Base-by-base conservation (phyloP, 306 rosid species). In the Trifolium repens region DNA sequence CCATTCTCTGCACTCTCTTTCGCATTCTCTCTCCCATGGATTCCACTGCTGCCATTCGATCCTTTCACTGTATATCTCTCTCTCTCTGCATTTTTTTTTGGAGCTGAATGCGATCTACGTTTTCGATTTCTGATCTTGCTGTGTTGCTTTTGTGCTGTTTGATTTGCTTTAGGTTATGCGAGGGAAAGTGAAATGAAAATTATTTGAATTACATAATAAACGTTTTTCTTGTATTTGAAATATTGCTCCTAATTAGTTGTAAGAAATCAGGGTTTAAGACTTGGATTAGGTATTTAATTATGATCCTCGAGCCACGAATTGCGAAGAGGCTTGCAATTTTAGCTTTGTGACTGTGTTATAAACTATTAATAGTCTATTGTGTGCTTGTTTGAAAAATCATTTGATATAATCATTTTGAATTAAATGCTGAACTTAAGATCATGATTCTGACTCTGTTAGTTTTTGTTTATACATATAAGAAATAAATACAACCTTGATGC, bases 41-140 rank as follows among this genome's bases (percentile, higher is more conserved):
- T 42, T 84, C 93, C 82, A 69, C 92, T 26, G 88, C 89, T 58
- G 84, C 83, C 54, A 79, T 88, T 88, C 92, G 90, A 74, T 88
- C 97, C 69, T 83, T 90, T 60, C 80, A 78, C 85, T 87, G 98
- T 91, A 87, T 60, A 30, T 22, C 52, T 65, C 62, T 79, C 84
- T 78, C 66, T 79, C 83, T 81, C 19, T 73, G 43, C 64, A 14
- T 80, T 13, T 76, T 32, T 16, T 7, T 63, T 39, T 39, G 8
- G 9, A 43, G 32, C 24, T 70, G 42, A 64, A 10, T 58, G 54
- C 13, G 26, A 57, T 61, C 47, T 54, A 47, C 27, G 50, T 55
- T 55, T 59, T 47, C 32, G 27, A 40, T 49, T 67, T 62, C 62
- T 64, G 35, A 57, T 74, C 72, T 74, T 15, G 43, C 39, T 40